These are phyloP conservation scores for Suillus spraguei DNA, from an alignment of 768 basidiomycete species.

Conservation along the genomic window DNA sequence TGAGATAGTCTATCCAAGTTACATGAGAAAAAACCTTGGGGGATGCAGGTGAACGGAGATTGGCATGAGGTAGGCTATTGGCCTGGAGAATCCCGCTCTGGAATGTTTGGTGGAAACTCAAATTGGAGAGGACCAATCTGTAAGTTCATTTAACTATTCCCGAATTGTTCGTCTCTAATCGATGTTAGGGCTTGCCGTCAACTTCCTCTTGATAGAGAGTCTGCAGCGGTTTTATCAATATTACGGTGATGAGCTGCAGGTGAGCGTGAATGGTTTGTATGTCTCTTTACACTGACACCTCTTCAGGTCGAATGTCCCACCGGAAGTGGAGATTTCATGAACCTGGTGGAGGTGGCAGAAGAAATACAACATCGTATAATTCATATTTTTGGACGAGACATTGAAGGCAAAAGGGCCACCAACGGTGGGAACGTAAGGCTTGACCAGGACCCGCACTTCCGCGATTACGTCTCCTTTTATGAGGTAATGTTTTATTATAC, in stretches of 20 bases:
- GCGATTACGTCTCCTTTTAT: constrained; percentile 96
- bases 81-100: constrained; percentile 96
- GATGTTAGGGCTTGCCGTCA: constrained; percentile 85
- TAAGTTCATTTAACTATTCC: constrained; percentile 34
- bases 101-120: constrained; percentile 99
- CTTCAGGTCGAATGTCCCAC: constrained; percentile 89
- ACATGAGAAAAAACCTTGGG: constrained; percentile 93
- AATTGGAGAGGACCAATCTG: constrained; percentile 95
- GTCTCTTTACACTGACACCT: constrained; percentile 1
- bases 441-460: constrained; percentile 92
- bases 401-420: constrained; percentile 82
- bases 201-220: constrained; percentile 94
- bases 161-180: constrained; percentile 4
- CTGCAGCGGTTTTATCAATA: constrained; percentile 98
- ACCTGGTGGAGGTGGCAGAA: constrained; percentile 89
- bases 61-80: constrained; percentile 93
- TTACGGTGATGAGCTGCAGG: constrained; percentile 88
- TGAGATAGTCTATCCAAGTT: constrained; percentile 76
- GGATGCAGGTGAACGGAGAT: constrained; percentile 91
- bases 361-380: constrained; percentile 99
- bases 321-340: constrained; percentile 97
- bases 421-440: constrained; percentile 90
- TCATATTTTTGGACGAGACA: constrained; percentile 95
- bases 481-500: constrained; percentile 55
- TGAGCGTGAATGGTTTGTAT: constrained; percentile 19